A percentile compares a stretch with the other conserved stretches of the same genome.
phyloP scores from a whole-genome alignment of 306 rosid genomes.

The Ormosia emarginata region DNA sequence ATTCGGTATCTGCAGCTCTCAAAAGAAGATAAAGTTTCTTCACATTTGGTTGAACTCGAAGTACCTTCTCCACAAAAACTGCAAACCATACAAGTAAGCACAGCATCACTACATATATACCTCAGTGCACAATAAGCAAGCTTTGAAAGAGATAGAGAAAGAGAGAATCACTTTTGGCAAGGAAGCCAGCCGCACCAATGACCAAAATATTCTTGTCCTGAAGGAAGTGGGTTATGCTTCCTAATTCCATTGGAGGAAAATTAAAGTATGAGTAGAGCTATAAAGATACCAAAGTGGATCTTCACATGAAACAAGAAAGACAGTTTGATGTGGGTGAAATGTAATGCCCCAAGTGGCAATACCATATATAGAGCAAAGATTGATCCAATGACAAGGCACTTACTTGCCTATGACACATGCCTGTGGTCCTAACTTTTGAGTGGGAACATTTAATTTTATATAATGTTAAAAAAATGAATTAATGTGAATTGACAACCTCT shows the following conservation, averaged over 20 bases:
- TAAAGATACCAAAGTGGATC: not conserved
- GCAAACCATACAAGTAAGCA: not conserved
- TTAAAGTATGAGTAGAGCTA: not conserved
- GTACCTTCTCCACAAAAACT: slow-evolving; percentile 78
- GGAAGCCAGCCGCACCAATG: slow-evolving; percentile 68
- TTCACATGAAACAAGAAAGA: not conserved
- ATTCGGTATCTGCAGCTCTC: slow-evolving; percentile 48
- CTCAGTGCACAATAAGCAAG: not conserved
- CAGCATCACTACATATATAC: not conserved
- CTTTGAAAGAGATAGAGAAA: not conserved
- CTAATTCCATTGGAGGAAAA: slow-evolving; percentile 31
- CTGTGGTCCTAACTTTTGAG: not conserved
- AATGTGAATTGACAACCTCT: too few species aligned
- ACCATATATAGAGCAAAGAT: not conserved
- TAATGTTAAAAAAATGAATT: too few species aligned
- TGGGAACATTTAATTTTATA: too few species aligned
- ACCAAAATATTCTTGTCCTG: slow-evolving; percentile 49
- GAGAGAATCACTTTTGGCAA: slow-evolving; percentile 53
- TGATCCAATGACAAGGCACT: not conserved
- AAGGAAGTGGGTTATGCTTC: slow-evolving; percentile 39
- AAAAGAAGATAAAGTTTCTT: slow-evolving; percentile 76
- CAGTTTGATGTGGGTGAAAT: not conserved
- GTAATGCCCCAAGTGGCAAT: not conserved
- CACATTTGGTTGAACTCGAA: slow-evolving; percentile 73
- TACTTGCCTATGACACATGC: not conserved